Evolutionary conservation across 2,329 filamentous ascomycete species (phyloP), one percentile per base, ranked within the genome.

Genomic region (Alternaria conjuncta): DNA sequence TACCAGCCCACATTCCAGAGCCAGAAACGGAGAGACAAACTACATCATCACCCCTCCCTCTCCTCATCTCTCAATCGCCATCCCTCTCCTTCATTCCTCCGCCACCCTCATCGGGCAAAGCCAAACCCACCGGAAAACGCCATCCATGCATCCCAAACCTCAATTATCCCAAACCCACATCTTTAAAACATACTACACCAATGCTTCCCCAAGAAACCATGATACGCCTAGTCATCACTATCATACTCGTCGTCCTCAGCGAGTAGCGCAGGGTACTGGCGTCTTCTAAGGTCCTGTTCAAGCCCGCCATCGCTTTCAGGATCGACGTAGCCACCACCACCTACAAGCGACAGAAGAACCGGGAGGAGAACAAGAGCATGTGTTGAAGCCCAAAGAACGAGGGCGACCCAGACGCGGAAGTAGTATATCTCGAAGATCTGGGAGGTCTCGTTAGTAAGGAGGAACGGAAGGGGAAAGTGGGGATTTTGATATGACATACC

Each of bases 341-440:
- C 96, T 55, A 92, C 86, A 54, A 97, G 84, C 75, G 92, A 96
- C 69, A 99, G 84, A 2, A 92, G 91, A 1, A 98, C 96, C 0
- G 96, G 96, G 72, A 99, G 83, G 79, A 98, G 97, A 8, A 99
- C 87, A 51, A 99, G 84, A 1, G 96, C 93, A 79, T 99, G 96
- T 10, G 90, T 86, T 8, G 93, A 93, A 3, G 94, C 96, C 79
- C 97, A 95, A 10, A 96, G 79, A 11, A 99, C 94, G 58, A 99
- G 87, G 7, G 94, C 91, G 18, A 97, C 84, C 96, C 96, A 99
- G 46, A 99, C 92, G 46, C 96, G 88, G 86, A 99, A 99, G 82
- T 99, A 99, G 82, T 99, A 99, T 61, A 99, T 93, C 83, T 99
- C 96, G 74, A 99, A 99, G 76, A 99, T 99, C 87, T 79, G 59